Evolutionary conservation across 2,329 filamentous ascomycete genomes (phyloP).

Genomic region (Podosphaera fusca): DNA sequence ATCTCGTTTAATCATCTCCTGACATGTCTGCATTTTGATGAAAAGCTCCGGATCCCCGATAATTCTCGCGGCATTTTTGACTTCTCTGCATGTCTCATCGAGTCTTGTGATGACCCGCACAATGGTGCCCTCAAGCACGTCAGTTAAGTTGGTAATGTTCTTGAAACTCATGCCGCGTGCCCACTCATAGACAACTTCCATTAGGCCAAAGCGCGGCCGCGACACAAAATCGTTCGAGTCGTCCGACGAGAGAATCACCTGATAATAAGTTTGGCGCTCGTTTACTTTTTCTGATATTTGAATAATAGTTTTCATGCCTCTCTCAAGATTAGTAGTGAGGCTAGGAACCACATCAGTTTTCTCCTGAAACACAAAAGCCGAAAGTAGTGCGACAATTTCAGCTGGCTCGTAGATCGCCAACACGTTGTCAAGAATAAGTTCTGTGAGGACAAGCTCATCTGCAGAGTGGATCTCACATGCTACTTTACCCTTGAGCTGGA

Average conservation of each 20-base stretch:
- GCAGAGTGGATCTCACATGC: constrained; percentile 96
- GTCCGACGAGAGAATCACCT: constrained; percentile 76
- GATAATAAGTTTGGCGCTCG: constrained; percentile 64
- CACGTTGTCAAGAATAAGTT: constrained; percentile 89
- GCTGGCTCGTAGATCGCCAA: constrained; percentile 87
- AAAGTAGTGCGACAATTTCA: constrained; percentile 85
- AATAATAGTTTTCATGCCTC: constrained; percentile 66
- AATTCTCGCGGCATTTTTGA: constrained; percentile 88
- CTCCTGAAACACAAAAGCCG: constrained; percentile 92
- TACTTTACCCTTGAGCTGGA: constrained; percentile 93
- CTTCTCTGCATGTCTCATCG: constrained; percentile 90
- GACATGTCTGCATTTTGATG: constrained; percentile 88
- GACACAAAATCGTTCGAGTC: constrained; percentile 84
- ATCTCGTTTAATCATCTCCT: constrained; percentile 94
- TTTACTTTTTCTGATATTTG: constrained; percentile 85
- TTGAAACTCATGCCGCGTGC: constrained; percentile 95
- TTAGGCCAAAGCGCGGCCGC: constrained; percentile 70
- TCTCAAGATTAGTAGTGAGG: constrained; percentile 59
- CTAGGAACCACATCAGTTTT: constrained; percentile 69
- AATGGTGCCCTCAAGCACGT: constrained; percentile 92
- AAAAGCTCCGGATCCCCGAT: constrained; percentile 87
- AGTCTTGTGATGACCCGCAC: constrained; percentile 81
- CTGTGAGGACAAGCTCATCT: constrained; percentile 86
- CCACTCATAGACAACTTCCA: constrained; percentile 98
- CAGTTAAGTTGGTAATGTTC: constrained; percentile 85